Evolutionary conservation across 768 basidiomycete genomes (phyloP).

Genomic region (Termitomyces sp.): DNA sequence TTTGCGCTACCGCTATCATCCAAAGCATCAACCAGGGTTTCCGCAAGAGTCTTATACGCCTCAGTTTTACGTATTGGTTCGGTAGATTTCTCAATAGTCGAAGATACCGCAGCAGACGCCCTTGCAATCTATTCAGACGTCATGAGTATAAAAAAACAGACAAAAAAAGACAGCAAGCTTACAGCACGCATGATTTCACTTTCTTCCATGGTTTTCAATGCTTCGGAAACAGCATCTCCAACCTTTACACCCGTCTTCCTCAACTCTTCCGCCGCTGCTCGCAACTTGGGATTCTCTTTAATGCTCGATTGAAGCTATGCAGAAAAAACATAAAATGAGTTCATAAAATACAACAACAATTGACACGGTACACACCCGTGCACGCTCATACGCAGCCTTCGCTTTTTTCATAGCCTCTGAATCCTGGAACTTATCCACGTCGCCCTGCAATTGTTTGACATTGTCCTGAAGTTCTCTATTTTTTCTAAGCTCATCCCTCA

Average conservation of each 20-base stretch:
- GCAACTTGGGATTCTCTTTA: slow-evolving; percentile 89
- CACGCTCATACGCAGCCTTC: slow-evolving; percentile 88
- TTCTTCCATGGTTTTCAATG: slow-evolving; percentile 91
- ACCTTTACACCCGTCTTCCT: slow-evolving; percentile 87
- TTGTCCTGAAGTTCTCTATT: slow-evolving; percentile 95
- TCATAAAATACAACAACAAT: slow-evolving; percentile 3
- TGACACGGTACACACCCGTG: slow-evolving; percentile 61
- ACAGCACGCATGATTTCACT: slow-evolving; percentile 88
- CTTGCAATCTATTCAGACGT: slow-evolving; percentile 60
- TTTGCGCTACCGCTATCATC: slow-evolving; percentile 93
- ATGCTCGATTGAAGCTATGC: slow-evolving; percentile 85
- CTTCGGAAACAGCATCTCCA: slow-evolving; percentile 90
- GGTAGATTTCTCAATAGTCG: slow-evolving; percentile 82
- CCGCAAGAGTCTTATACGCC: slow-evolving; percentile 89
- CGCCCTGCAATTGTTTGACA: slow-evolving; percentile 95
- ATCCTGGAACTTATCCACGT: slow-evolving; percentile 96
- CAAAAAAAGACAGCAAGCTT: slow-evolving; percentile 20
- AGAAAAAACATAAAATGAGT: neutral
- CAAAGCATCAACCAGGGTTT: slow-evolving; percentile 86
- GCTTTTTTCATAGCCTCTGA: slow-evolving; percentile 94
- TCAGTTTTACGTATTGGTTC: slow-evolving; percentile 96
- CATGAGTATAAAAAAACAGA: neutral
- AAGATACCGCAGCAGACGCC: slow-evolving; percentile 83
- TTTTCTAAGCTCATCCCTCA: slow-evolving; percentile 90
- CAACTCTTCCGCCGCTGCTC: slow-evolving; percentile 91